A percentile compares a stretch with the other conserved stretches of the same genome.
Evolutionary conservation across 2,329 filamentous ascomycete species (phyloP).

Genomic region (Fusarium sp.): DNA sequence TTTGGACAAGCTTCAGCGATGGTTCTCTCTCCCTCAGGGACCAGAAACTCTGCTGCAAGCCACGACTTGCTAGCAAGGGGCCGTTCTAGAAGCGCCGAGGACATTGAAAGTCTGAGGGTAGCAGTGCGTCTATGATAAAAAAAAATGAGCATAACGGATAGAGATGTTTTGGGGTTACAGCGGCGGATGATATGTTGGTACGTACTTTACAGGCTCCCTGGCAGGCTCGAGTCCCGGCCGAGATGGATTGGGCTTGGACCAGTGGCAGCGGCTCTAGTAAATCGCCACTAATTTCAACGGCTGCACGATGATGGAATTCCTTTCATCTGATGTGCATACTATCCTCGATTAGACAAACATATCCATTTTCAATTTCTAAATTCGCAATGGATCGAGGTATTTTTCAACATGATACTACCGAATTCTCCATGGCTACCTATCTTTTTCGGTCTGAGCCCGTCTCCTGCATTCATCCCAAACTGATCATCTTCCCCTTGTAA

Average conservation of each 20-base stretch:
- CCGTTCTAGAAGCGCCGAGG: slow-evolving; percentile 35
- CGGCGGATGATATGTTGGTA: background rate
- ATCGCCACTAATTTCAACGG: slow-evolving; percentile 43
- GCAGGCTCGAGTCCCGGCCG: slow-evolving; percentile 13
- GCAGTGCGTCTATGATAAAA: background rate
- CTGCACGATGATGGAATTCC: slow-evolving; percentile 39
- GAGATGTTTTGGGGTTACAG: background rate
- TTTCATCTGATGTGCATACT: background rate
- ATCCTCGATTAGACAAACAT: background rate
- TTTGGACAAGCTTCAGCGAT: slow-evolving; percentile 16
- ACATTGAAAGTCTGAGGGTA: background rate
- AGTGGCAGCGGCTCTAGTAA: slow-evolving; percentile 22
- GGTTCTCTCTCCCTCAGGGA: slow-evolving; percentile 24
- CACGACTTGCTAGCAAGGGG: slow-evolving; percentile 27
- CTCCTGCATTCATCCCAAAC: slow-evolving; percentile 33
- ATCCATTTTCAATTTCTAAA: background rate
- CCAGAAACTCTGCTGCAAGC: slow-evolving; percentile 35
- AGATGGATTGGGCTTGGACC: slow-evolving; percentile 12
- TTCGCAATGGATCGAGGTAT: background rate
- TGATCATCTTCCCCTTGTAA: slow-evolving; percentile 26
- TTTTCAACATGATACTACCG: too few species aligned
- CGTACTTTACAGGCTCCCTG: slow-evolving; percentile 1
- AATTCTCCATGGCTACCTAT: too few species aligned
- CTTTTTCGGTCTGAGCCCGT: background rate
- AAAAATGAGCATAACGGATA: background rate